Evolutionary conservation across 495 filamentous ascomycete genomes (phyloP), one percentile per base, ranked within the genome.

Genomic region (Penicillium canescens): DNA sequence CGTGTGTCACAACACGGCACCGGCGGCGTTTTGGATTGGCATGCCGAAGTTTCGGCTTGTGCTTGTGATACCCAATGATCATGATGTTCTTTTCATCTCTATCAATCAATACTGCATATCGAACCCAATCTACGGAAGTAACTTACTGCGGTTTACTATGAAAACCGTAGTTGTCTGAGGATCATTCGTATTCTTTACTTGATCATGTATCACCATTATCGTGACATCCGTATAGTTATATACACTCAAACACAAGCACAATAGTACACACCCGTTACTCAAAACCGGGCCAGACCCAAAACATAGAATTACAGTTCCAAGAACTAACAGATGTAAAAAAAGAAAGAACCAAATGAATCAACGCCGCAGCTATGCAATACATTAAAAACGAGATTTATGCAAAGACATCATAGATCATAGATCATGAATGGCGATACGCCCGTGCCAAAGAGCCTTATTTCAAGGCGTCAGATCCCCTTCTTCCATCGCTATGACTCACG

Each of bases 121-220:
- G 34, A 33, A 49, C 37, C 6, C 7, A 28, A 18, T 38, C 23
- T 14, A 38, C 18, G 1, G 18, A 18, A 18, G 18, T 18, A 18
- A 10, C 13, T 6, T 35, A 4, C 9, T 23, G 12, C 4, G 3
- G 23, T 24, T 24, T 24, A n/a, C 11, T 14, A 21, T 28, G 3
- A 47, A 35, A 18, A 18, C 18, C 18, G 18, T 18, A 18, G 18
- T 18, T 18, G 18, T 18, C 18, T 18, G 18, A 24, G 23, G 23
- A 24, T 31, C 26, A 57, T 10, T 46, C 1, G 16, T 34, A 36
- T 54, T 45, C 49, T 56, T 63, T 42, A 58, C 54, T 55, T 36
- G 57, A 52, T 67, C 63, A 55, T 65, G 50, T 62, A 67, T 50
- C 46, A 51, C 57, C 58, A 55, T 63, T 45, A 59, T 64, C 56